These are phyloP conservation scores for Coix lacrymajobi DNA, from an alignment of 176 grass and related monocot species.

Conservation along the genomic window DNA sequence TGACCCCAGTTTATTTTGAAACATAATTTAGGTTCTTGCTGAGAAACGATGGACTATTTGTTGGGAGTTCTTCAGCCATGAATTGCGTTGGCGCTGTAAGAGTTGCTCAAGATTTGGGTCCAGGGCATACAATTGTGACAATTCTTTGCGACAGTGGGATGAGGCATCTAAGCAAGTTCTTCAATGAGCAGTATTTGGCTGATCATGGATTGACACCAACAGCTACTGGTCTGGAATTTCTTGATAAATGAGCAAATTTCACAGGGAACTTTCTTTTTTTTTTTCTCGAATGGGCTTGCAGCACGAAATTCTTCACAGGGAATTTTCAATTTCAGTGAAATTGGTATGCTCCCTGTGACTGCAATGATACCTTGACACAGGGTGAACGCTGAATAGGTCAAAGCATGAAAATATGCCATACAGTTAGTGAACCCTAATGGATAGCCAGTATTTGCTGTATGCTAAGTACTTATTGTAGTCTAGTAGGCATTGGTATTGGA, in stretches of 20 bases:
- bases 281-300: no score
- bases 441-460: neutral
- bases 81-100: slow-evolving; percentile 89
- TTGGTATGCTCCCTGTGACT: neutral
- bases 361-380: neutral
- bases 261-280: neutral
- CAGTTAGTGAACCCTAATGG: neutral
- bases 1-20: slow-evolving; percentile 35
- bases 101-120: slow-evolving; percentile 71
- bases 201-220: slow-evolving; percentile 61
- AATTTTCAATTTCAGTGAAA: slow-evolving; percentile 1
- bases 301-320: no score
- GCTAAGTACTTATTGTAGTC: neutral
- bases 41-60: slow-evolving; percentile 85
- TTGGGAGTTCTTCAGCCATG: slow-evolving; percentile 95
- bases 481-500: neutral
- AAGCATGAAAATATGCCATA: neutral
- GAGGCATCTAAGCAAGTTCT: slow-evolving; percentile 96
- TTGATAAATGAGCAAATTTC: slow-evolving; percentile 28
- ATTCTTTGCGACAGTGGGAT: slow-evolving; percentile 92
- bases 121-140: slow-evolving; percentile 91
- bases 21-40: slow-evolving; percentile 64
- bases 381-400: neutral
- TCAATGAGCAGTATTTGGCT: slow-evolving; percentile 80
- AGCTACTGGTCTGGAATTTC: slow-evolving; percentile 66